Evolutionary conservation across 23 red algal species (phyloP), one percentile per base, ranked within the genome.

Genomic region (Chondrus crispus): DNA sequence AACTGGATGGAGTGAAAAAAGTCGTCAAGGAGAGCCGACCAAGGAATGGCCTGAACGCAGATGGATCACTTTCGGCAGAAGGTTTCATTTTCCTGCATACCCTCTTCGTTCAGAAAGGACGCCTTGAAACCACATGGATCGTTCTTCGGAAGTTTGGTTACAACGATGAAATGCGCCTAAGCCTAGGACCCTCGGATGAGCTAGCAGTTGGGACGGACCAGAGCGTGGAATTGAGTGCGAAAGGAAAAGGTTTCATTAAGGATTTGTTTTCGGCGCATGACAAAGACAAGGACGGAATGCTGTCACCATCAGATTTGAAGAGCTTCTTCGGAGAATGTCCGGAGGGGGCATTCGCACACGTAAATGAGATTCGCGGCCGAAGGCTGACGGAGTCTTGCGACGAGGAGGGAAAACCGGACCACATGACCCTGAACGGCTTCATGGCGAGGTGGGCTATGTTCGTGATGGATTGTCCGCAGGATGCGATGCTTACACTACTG

Each of bases 81-180:
- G 97, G 97, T 4, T 98, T 96, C 64, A 84, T 98, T 24, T 98
- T 89, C 68, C 70, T 98, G 57, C 97, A 98, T 72, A 95, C 74
- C 22, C 81, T 98, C 28, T 98, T 98, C 68, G 92, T 98, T 30
- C 84, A 94, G 43, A 96, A 98, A 74, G 97, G 97, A 45, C 75
- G 97, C 24, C 83, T 95, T n/a, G 97, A 98, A 79, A 98, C 97
- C 30, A 95, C 93, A 36, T 98, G 97, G 97, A 96, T 93, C 22
- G 97, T 98, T 29, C 80, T 98, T 38, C 94, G 97, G 63, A 95
- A 93, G 46, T 98, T 98, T 86, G 97, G 97, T 4, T 98, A 98
- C 88, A 80, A 96, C 49, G 97, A 96, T 43, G 28, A 93, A 45
- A 54, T 96, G 80, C 79, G 85, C 45, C 57, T 96, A 38, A 58